Evolutionary conservation across 352 stramenopile genomes (phyloP).

Genomic region (Pythium angustatum): DNA sequence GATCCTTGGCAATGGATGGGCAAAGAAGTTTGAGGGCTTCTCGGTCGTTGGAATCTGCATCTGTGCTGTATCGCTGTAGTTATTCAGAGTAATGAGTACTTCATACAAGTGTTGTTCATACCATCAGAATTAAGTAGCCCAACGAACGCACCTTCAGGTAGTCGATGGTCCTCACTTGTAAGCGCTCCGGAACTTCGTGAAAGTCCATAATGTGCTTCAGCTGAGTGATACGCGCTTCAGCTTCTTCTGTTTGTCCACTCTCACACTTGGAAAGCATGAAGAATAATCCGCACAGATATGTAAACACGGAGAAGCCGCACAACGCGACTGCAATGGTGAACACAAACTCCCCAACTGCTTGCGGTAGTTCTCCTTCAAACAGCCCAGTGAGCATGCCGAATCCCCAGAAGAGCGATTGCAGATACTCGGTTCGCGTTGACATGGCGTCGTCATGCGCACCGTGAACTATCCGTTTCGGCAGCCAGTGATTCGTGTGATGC

Average conservation of each 20-base stretch:
- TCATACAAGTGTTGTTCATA: no score
- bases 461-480: conserved; percentile 22
- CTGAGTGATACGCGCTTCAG: conserved; percentile 56
- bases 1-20: conserved; percentile 51
- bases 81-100: background rate
- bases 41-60: conserved; percentile 49
- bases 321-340: conserved; percentile 59
- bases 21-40: conserved; percentile 43
- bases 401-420: conserved; percentile 56
- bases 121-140: background rate
- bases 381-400: conserved; percentile 54
- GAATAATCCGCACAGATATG: conserved; percentile 57
- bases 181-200: conserved; percentile 40
- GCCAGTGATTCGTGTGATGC: conserved; percentile 38
- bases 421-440: conserved; percentile 32
- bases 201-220: conserved; percentile 59
- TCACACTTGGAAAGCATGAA: conserved; percentile 76
- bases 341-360: conserved; percentile 40
- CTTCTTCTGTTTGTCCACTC: conserved; percentile 39
- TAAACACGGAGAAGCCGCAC: conserved; percentile 58
- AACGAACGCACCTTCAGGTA: conserved; percentile 43
- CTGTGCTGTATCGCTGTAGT: conserved; percentile 41
- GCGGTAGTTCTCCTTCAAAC: conserved; percentile 52
- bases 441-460: background rate
- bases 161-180: conserved; percentile 44